Evolutionary conservation across 2,329 filamentous ascomycete genomes (phyloP).

Genomic region (Colletotrichum shisoi): DNA sequence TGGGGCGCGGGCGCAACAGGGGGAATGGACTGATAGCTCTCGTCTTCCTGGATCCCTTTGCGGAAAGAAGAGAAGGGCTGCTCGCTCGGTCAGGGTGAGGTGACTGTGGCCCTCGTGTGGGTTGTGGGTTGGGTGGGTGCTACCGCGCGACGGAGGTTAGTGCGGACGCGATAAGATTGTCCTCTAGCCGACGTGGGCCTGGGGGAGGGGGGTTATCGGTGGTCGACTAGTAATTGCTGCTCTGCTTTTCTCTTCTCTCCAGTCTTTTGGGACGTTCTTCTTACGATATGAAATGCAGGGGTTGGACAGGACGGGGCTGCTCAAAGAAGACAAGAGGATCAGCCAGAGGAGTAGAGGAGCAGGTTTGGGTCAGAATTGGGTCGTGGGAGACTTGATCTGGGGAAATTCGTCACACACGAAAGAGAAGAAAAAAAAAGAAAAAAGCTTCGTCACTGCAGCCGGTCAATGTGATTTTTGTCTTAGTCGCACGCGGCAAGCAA

Average conservation of each 20-base stretch:
- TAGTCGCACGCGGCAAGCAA: constrained; percentile 12
- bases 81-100: constrained; percentile 17
- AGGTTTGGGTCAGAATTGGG: constrained; percentile 18
- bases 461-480: constrained; percentile 17
- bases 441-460: constrained; percentile 34
- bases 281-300: constrained; percentile 10
- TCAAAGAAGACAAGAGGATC: background rate
- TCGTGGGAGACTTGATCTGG: constrained; percentile 4
- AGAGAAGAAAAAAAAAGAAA: background rate
- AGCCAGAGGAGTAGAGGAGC: constrained; percentile 1
- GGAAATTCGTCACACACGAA: constrained; percentile 30
- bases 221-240: background rate
- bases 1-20: constrained; percentile 12
- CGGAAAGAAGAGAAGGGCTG: constrained; percentile 16
- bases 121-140: constrained; percentile 34
- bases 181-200: constrained; percentile 17
- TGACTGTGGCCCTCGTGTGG: constrained; percentile 32
- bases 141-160: constrained; percentile 22
- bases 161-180: constrained; percentile 32
- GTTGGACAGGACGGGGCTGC: background rate
- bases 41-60: constrained; percentile 26
- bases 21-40: constrained; percentile 9
- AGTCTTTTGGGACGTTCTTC: constrained; percentile 13
- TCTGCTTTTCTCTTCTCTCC: background rate
- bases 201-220: background rate